Percentiles rank a stretch among this genome's conserved stretches.
phyloP scores from a whole-genome alignment of 2,329 filamentous ascomycete species.

The Pseudogymnoascus sp. region DNA sequence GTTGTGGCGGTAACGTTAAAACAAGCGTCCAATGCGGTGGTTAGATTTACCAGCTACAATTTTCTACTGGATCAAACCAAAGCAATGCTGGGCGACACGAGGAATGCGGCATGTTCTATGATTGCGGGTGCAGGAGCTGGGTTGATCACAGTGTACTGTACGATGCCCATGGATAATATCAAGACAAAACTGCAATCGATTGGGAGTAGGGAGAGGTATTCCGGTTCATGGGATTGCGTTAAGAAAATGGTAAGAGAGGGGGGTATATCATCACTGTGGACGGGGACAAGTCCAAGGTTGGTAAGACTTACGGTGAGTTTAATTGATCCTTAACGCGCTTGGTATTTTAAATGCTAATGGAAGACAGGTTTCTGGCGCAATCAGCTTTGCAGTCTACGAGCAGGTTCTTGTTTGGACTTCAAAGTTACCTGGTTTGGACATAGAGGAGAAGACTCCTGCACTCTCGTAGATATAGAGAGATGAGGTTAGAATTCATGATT shows the following conservation, averaged over 20 bases:
- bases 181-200: constrained; percentile 21
- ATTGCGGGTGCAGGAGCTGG: constrained; percentile 17
- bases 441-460: no score
- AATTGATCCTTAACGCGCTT: no score
- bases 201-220: not conserved
- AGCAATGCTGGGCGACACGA: not conserved
- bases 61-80: constrained; percentile 15
- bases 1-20: constrained; percentile 18
- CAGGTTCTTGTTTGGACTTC: no score
- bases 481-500: no score
- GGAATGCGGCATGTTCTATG: constrained; percentile 12
- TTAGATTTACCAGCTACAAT: constrained; percentile 21
- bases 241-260: not conserved
- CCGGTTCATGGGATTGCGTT: constrained; percentile 11
- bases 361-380: no score
- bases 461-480: no score
- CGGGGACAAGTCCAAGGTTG: constrained; percentile 14
- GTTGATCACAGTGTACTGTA: constrained; percentile 19
- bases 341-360: no score
- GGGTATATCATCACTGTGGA: constrained; percentile 12
- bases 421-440: no score
- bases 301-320: constrained; percentile 13
- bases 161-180: constrained; percentile 22
- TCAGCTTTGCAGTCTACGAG: no score
- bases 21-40: constrained; percentile 20